Evolutionary conservation across 768 basidiomycete genomes (phyloP), one percentile per base, ranked within the genome.

Genomic region (Termitomyces sp.): DNA sequence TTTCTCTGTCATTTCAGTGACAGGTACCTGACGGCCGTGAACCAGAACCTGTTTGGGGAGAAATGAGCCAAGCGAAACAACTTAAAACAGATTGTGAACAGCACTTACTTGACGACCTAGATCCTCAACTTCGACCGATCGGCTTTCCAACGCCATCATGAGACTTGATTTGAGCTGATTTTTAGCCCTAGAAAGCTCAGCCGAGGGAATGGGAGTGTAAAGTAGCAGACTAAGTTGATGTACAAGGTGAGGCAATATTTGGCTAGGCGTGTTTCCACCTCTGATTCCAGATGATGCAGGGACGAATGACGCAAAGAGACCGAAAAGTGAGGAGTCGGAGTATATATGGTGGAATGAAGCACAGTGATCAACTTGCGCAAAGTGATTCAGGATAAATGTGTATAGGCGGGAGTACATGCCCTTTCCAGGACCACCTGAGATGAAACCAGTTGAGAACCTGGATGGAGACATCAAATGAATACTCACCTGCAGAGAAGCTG

Each of bases 331-430:
- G 0, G 92, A 91, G 68, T 98, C 95, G 53, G 86, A 85, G 72
- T 98, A 98, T 66, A 95, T 94, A 71, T 98, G 96, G 68, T 98
- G 94, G 86, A 97, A 98, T 18, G 92, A 88, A 9, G 91, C 88
- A 69, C 95, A 98, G 69, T 94, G 92, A 69, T 98, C 96, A 64
- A 98, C 82, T 65, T 91, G 86, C 48, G 93, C 83, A 75, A 94
- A 91, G 65, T 91, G 89, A 69, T 98, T 98, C 54, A 98, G 85
- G 64, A 98, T 93, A 66, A 94, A 86, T 10, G 94, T 96, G 75
- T 98, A 98, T 27, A 98, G 74, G 23, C 96, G 88, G 32, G 94
- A 94, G 78, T 97, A 98, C 96, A 98, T 98, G 63, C 96, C 96
- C 75, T 98, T 98, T 15, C 96, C 96, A 2, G 96, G 96, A 3